Conservation (phyloP, 345 rosid species). For the Eucalyptus lansdowneana region DNA sequence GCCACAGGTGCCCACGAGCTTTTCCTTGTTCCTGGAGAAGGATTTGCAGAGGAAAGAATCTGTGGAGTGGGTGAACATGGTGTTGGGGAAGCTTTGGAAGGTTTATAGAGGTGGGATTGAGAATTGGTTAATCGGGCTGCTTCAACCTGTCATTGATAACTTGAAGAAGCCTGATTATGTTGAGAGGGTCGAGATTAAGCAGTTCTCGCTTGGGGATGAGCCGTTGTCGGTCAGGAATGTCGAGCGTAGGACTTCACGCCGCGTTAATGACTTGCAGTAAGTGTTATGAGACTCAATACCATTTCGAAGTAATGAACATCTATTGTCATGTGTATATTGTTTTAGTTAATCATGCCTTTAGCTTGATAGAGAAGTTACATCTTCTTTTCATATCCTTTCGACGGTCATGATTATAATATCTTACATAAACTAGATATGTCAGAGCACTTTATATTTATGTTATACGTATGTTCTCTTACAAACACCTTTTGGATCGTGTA, state of each 20-base stretch:
- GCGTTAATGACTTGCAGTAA: slow-evolving; percentile 91
- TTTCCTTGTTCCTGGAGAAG: slow-evolving; percentile 72
- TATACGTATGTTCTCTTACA: not conserved
- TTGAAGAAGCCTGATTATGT: slow-evolving; percentile 93
- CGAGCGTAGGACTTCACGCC: slow-evolving; percentile 89
- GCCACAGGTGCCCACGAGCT: slow-evolving; percentile 88
- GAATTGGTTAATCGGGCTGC: slow-evolving; percentile 81
- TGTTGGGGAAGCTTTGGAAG: slow-evolving; percentile 92
- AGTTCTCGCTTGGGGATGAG: slow-evolving; percentile 90
- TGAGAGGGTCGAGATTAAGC: slow-evolving; percentile 83
- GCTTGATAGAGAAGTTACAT: not conserved
- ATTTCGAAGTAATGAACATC: not conserved
- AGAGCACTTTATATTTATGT: not conserved
- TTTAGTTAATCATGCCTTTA: not conserved
- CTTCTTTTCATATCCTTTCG: not conserved
- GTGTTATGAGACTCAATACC: not conserved
- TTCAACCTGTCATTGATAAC: slow-evolving; percentile 97
- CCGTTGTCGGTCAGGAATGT: slow-evolving; percentile 93
- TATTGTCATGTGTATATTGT: not conserved
- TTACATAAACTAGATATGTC: not conserved
- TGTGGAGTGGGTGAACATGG: slow-evolving; percentile 99
- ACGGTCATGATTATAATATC: not conserved
- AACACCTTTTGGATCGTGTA: not conserved
- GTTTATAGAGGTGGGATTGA: slow-evolving; percentile 87
- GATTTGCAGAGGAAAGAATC: slow-evolving; percentile 97